phyloP scores from a whole-genome alignment of 208 protist genomes.

The Trypanosomatidae sp. region DNA sequence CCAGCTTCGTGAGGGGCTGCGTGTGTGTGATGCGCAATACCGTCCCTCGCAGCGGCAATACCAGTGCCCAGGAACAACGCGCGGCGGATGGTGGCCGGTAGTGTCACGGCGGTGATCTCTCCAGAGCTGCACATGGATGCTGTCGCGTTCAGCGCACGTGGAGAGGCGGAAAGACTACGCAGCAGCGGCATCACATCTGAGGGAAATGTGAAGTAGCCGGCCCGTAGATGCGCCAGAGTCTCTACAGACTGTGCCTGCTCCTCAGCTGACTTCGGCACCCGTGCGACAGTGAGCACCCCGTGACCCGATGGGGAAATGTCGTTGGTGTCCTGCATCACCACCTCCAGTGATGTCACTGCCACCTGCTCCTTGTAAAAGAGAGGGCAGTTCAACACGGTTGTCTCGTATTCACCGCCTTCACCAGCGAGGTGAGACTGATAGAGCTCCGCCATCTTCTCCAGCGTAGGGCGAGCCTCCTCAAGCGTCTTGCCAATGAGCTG shows the following conservation, averaged over 20 bases:
- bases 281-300: conserved; percentile 41
- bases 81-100: neutral
- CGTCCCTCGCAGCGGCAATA: neutral
- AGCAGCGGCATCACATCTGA: conserved; percentile 31
- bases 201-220: conserved; percentile 18
- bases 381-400: conserved; percentile 97
- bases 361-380: conserved; percentile 63
- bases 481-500: conserved; percentile 92
- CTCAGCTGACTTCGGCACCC: conserved; percentile 41
- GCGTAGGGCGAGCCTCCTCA: conserved; percentile 49
- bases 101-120: neutral
- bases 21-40: conserved; percentile 5
- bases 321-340: conserved; percentile 85
- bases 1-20: neutral
- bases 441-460: conserved; percentile 51
- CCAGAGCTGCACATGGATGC: neutral
- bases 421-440: conserved; percentile 96
- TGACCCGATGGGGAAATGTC: conserved; percentile 76
- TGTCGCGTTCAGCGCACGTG: neutral
- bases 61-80: neutral
- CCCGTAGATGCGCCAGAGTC: conserved; percentile 34
- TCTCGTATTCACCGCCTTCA: conserved; percentile 99
- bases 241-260: conserved; percentile 30
- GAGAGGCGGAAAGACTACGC: neutral
- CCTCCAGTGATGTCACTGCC: conserved; percentile 26